Conservation (phyloP, 1,284 basidiomycete genomes). For the Cryptococcus hybrid region DNA sequence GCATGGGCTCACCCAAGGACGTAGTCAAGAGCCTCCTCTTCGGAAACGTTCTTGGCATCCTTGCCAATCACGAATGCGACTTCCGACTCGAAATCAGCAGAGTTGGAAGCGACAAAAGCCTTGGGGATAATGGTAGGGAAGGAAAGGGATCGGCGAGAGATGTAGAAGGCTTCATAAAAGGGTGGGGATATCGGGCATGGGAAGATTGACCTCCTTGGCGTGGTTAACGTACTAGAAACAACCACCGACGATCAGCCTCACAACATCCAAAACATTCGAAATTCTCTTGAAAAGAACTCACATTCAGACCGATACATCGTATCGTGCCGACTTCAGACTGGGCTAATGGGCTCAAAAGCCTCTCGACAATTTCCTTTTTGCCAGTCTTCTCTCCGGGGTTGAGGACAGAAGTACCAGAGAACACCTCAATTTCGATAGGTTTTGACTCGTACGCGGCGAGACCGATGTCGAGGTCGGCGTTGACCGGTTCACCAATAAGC, state of each 20-base stretch:
- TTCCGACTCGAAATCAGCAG: slow-evolving; percentile 87
- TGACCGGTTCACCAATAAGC: slow-evolving; percentile 33
- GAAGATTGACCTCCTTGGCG: slow-evolving; percentile 43
- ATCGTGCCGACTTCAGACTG: slow-evolving; percentile 43
- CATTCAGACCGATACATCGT: slow-evolving; percentile 46
- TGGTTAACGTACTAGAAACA: slow-evolving; percentile 44
- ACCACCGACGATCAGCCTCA: too few species aligned
- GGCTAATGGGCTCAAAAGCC: slow-evolving; percentile 44
- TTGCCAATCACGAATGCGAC: slow-evolving; percentile 82
- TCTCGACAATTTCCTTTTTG: slow-evolving; percentile 26
- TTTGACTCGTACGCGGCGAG: slow-evolving; percentile 33
- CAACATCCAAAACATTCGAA: too few species aligned
- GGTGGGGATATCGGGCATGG: slow-evolving; percentile 36
- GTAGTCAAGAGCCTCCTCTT: slow-evolving; percentile 74
- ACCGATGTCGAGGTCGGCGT: slow-evolving; percentile 47
- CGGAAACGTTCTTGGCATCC: slow-evolving; percentile 70
- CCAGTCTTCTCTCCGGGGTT: slow-evolving; percentile 42
- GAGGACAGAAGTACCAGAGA: slow-evolving; percentile 37
- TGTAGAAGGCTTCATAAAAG: slow-evolving; percentile 41
- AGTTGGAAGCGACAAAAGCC: slow-evolving; percentile 61
- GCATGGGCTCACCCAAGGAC: slow-evolving; percentile 60
- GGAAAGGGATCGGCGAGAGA: slow-evolving; percentile 40
- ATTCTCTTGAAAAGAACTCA: slow-evolving; percentile 16
- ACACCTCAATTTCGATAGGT: slow-evolving; percentile 38
- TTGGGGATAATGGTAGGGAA: slow-evolving; percentile 35